Conservation (phyloP, 2,329 filamentous ascomycete genomes). For the Sarocladium brachiariae region DNA sequence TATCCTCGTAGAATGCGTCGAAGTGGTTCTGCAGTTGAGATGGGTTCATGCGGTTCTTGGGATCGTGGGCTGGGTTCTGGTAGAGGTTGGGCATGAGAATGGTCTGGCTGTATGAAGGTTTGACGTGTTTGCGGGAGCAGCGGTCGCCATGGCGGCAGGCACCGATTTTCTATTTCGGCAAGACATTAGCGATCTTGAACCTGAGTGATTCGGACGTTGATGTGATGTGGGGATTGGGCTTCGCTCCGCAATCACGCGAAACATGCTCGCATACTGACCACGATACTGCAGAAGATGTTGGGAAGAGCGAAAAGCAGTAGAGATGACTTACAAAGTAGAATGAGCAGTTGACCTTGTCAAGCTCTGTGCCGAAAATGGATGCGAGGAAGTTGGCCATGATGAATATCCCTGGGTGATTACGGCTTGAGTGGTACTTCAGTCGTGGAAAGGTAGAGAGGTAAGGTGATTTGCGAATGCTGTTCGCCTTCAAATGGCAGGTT, state of each 20-base stretch:
- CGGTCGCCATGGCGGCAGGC: slow-evolving; percentile 97
- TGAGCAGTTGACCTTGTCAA: slow-evolving; percentile 98
- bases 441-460: slow-evolving; percentile 15
- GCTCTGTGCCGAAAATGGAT: slow-evolving; percentile 98
- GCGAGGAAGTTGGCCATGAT: slow-evolving; percentile 96
- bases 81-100: slow-evolving; percentile 98
- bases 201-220: no score
- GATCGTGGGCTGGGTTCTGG: slow-evolving; percentile 96
- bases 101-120: slow-evolving; percentile 95
- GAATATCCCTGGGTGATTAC: slow-evolving; percentile 10
- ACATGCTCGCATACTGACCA: no score
- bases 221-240: no score
- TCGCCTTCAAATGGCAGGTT: background rate
- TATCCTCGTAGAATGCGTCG: slow-evolving; percentile 98
- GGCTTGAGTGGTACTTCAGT: no score
- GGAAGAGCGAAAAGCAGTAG: no score
- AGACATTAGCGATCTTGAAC: no score
- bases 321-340: slow-evolving; percentile 63
- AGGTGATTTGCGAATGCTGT: slow-evolving; percentile 9
- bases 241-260: no score
- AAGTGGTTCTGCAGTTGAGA: slow-evolving; percentile 98
- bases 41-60: slow-evolving; percentile 93
- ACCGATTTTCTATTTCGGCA: slow-evolving; percentile 77
- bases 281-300: no score
- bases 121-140: slow-evolving; percentile 97